phyloP scores from a whole-genome alignment of 768 basidiomycete species.

The Brasilioporus rufonigricans region DNA sequence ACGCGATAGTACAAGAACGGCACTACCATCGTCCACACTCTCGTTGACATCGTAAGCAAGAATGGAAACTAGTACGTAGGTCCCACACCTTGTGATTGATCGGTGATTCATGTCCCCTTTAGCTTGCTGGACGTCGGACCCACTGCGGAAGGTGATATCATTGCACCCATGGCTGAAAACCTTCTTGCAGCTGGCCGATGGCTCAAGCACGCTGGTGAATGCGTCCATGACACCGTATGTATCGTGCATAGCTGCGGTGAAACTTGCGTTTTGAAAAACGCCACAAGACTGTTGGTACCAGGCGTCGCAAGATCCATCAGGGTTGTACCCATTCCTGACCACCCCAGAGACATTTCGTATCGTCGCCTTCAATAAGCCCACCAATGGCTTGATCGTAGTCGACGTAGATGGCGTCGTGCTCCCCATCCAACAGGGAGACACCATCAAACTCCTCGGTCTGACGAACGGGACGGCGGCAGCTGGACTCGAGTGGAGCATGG shows the following conservation, averaged over 20 bases:
- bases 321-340: slow-evolving; percentile 45
- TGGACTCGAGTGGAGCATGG: slow-evolving; percentile 32
- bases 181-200: slow-evolving; percentile 50
- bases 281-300: slow-evolving; percentile 50
- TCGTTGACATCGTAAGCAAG: slow-evolving; percentile 60
- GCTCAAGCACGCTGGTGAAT: slow-evolving; percentile 49
- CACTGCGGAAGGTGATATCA: slow-evolving; percentile 52
- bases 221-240: slow-evolving; percentile 52
- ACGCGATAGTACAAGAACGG: slow-evolving; percentile 48
- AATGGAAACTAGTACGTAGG: slow-evolving; percentile 55
- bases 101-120: neutral
- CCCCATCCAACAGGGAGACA: slow-evolving; percentile 45
- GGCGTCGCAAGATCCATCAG: slow-evolving; percentile 37
- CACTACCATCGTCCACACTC: slow-evolving; percentile 45
- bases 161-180: slow-evolving; percentile 44
- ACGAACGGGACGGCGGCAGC: neutral
- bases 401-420: slow-evolving; percentile 35
- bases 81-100: neutral
- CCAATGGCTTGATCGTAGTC: slow-evolving; percentile 33
- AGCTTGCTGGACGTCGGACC: slow-evolving; percentile 57
- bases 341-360: slow-evolving; percentile 52
- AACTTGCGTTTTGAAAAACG: neutral
- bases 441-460: slow-evolving; percentile 39
- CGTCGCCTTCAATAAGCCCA: slow-evolving; percentile 41
- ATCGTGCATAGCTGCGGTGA: neutral